phyloP scores from a whole-genome alignment of 2,329 filamentous ascomycete species.

The Aspergillus unguis region DNA sequence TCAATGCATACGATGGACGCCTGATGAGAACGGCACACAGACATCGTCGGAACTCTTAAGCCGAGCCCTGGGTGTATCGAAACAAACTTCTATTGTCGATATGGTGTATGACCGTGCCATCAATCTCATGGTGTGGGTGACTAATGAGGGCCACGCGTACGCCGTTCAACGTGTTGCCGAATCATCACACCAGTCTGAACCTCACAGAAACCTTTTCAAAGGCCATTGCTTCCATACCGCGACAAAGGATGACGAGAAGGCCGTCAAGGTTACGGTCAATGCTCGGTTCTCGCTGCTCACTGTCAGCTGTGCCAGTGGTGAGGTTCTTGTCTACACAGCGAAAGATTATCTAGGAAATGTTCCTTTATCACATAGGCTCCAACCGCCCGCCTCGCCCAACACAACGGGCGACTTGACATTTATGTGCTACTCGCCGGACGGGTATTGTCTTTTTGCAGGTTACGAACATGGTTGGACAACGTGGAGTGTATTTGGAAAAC shows the following conservation, averaged over 20 bases:
- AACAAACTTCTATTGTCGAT: conserved; percentile 70
- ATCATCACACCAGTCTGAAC: conserved; percentile 41
- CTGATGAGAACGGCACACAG: conserved; percentile 75
- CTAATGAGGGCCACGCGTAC: conserved; percentile 80
- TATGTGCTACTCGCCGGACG: conserved; percentile 86
- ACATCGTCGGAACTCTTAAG: conserved; percentile 87
- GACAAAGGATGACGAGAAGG: conserved; percentile 56
- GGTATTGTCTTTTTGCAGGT: conserved; percentile 91
- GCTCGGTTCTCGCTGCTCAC: conserved; percentile 92
- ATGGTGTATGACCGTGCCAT: conserved; percentile 96
- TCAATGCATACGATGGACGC: conserved; percentile 93
- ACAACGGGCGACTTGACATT: conserved; percentile 70
- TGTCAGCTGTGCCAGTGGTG: conserved; percentile 74
- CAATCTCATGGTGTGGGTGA: conserved; percentile 92
- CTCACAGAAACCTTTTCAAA: conserved; percentile 69
- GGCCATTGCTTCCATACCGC: conserved; percentile 89
- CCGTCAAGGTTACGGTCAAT: conserved; percentile 78
- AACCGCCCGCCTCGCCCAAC: conserved; percentile 62
- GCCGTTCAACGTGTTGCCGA: conserved; percentile 71
- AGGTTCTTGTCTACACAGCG: conserved; percentile 84
- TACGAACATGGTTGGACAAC: conserved; percentile 91
- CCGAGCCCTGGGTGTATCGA: conserved; percentile 80
- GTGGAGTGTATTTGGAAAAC: conserved; percentile 96
- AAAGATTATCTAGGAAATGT: conserved; percentile 93
- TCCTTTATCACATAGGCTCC: conserved; percentile 75